Conservation (phyloP, 2,329 filamentous ascomycete genomes). For the Teratosphaeriaceae sp. region DNA sequence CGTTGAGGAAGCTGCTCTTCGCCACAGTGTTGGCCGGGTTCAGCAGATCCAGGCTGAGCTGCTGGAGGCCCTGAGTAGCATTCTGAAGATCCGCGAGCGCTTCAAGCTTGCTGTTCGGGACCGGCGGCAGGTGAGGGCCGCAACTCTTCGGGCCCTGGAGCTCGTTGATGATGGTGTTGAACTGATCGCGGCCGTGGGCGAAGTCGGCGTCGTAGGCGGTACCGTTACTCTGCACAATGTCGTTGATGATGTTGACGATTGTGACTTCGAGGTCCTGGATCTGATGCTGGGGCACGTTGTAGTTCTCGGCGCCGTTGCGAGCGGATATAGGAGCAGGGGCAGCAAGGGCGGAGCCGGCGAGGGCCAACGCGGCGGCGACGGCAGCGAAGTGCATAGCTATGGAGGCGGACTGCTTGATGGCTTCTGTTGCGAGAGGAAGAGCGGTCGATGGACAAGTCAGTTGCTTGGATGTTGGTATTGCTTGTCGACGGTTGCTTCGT, state of each 20-base stretch:
- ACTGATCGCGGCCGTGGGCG: background rate
- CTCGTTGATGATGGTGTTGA: background rate
- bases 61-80: background rate
- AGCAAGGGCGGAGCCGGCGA: background rate
- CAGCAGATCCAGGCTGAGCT: background rate
- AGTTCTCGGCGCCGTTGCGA: background rate
- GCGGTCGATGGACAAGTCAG: too few relatives aligned
- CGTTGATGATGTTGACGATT: slow-evolving; percentile 1
- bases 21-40: background rate
- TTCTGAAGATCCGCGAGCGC: background rate
- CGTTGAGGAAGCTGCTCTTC: background rate
- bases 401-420: too few relatives aligned
- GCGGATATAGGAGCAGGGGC: background rate
- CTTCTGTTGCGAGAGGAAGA: background rate
- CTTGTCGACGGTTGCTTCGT: too few relatives aligned
- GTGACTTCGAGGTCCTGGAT: slow-evolving; percentile 1
- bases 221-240: background rate
- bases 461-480: too few relatives aligned
- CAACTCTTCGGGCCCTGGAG: background rate
- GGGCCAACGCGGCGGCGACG: background rate
- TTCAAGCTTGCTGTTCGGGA: background rate
- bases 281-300: background rate
- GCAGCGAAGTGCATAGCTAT: background rate
- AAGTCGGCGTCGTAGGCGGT: background rate
- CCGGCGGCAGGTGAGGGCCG: background rate